Conservation (phyloP, 352 stramenopile species). For the Globisporangium sylvaticum region DNA sequence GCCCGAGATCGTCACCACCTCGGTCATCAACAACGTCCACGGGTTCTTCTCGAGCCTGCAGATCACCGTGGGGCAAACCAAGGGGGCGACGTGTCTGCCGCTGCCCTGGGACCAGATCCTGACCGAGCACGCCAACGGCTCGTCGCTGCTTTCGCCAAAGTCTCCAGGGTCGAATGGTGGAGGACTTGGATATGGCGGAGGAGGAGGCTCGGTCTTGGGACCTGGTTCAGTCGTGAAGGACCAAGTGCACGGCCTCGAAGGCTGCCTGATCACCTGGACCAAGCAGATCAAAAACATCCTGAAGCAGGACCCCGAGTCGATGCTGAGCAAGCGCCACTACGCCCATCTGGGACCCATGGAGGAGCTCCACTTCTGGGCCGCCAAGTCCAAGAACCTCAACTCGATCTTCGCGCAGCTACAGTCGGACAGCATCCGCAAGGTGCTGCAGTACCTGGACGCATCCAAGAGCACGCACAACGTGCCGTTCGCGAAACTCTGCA, state of each 20-base stretch:
- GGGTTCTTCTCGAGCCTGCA: constrained; percentile 82
- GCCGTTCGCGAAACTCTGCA: constrained; percentile 91
- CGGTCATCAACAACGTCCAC: constrained; percentile 72
- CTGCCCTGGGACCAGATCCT: constrained; percentile 78
- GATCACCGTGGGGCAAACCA: constrained; percentile 85
- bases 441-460: constrained; percentile 86
- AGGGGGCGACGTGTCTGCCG: constrained; percentile 78
- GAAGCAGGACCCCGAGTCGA: constrained; percentile 82
- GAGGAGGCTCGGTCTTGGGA: constrained; percentile 7
- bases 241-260: constrained; percentile 84
- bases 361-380: constrained; percentile 87
- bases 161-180: background rate
- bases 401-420: constrained; percentile 90
- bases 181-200: background rate
- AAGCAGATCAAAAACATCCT: constrained; percentile 94
- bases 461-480: constrained; percentile 90
- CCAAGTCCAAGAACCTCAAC: constrained; percentile 86
- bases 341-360: constrained; percentile 77
- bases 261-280: constrained; percentile 91
- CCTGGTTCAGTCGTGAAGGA: constrained; percentile 50
- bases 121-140: constrained; percentile 40
- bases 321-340: constrained; percentile 52
- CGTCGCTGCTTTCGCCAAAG: constrained; percentile 13
- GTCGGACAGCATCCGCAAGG: constrained; percentile 77
- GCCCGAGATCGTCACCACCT: constrained; percentile 80